A percentile compares a stretch with the other conserved stretches of the same genome.
Conservation (phyloP, 2,329 filamentous ascomycete species). For the Apiospora kogelbergensis region DNA sequence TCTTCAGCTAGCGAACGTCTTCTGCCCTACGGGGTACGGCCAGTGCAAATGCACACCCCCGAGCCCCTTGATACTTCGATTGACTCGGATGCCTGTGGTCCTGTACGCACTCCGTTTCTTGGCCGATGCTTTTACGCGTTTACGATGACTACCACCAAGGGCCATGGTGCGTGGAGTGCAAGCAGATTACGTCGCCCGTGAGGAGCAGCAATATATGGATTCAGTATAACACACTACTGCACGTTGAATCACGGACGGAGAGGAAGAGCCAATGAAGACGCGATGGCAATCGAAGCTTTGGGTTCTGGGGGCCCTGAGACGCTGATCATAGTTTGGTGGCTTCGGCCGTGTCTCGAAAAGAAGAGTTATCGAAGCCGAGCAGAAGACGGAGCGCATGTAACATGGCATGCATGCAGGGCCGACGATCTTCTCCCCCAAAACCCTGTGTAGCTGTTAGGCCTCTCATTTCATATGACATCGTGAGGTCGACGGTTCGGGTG, state of each 20-base stretch:
- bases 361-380: neutral
- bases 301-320: neutral
- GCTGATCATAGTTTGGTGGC: conserved; percentile 1
- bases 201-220: neutral
- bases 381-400: neutral
- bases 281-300: neutral
- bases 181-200: neutral
- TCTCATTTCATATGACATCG: neutral
- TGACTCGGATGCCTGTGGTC: neutral
- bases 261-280: neutral
- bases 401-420: neutral
- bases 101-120: conserved; percentile 1
- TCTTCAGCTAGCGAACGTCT: neutral
- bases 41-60: neutral
- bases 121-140: neutral
- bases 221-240: neutral
- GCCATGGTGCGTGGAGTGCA: too few relatives aligned
- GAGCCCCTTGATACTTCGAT: neutral
- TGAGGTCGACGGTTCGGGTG: neutral
- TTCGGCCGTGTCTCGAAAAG: neutral
- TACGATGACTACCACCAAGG: neutral
- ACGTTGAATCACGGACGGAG: neutral
- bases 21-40: neutral
- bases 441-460: neutral
- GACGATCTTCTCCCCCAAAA: neutral